Evolutionary conservation across 495 filamentous ascomycete genomes (phyloP), one percentile per base, ranked within the genome.

Genomic region (Annulohypoxylon bovei): DNA sequence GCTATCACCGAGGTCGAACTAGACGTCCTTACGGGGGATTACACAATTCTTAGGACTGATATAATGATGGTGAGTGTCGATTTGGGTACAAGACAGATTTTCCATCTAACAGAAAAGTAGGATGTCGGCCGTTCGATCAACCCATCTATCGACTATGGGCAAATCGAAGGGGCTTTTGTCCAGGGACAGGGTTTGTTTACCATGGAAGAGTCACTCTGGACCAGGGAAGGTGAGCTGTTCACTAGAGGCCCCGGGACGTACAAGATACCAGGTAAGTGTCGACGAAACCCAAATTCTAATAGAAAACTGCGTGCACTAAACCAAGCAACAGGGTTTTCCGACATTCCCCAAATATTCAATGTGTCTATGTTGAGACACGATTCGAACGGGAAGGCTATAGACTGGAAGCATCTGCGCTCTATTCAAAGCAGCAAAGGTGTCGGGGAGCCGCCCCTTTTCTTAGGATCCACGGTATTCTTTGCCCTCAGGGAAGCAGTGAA

Each of bases 111-210:
- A 58, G 11, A 5, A 37, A 22, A 9, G 11, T 49, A 73, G 70
- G 70, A 96, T 68, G 90, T 96, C 52, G 93, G 93, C 5, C 90
- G 91, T 39, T 88, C 85, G 33, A 96, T 96, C 80, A 96, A 96
- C 76, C 93, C 92, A 1, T 87, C 91, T 25, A 91, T 96, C 49
- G 93, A 94, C 77, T 96, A 96, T 68, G 93, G 93, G 9, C 93
- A 96, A 77, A 94, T 96, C 62, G 92, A 95, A 75, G 93, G 93
- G 47, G 93, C 93, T 8, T 96, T 93, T 73, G 83, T 95, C 28
- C 93, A 96, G 78, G 93, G 93, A 16, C 88, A 93, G 78, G 93
- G 93, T 4, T 84, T 96, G 18, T 95, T 94, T 81, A 96, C 93
- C 3, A 93, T 88, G 1, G 93, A 96, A 79, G 93, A 96, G 77